Percentiles rank a stretch among this genome's conserved stretches.
Evolutionary conservation across 768 basidiomycete genomes (phyloP).

Genomic region (Sporobolomyces pararoseus): DNA sequence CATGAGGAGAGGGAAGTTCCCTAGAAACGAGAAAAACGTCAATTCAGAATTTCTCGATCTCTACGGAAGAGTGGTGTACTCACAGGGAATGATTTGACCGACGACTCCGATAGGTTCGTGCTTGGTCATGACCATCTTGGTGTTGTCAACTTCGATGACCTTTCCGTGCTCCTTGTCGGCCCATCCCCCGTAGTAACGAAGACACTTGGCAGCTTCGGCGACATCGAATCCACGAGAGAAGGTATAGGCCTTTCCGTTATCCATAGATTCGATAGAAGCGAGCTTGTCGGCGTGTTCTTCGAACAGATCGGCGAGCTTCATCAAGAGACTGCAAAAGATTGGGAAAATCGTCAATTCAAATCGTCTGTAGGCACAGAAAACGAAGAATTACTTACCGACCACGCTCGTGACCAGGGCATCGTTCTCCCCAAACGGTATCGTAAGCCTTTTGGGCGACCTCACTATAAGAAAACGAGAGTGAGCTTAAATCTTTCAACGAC

Average conservation of each 20-base stretch:
- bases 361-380: too few relatives aligned
- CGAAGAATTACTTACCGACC: constrained; percentile 47
- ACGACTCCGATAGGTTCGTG: constrained; percentile 61
- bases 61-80: constrained; percentile 52
- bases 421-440: constrained; percentile 67
- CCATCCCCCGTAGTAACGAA: constrained; percentile 78
- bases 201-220: constrained; percentile 46
- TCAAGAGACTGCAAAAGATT: constrained; percentile 48
- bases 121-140: constrained; percentile 64
- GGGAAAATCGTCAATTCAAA: neutral
- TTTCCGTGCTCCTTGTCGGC: constrained; percentile 74
- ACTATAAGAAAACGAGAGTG: neutral
- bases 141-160: constrained; percentile 61
- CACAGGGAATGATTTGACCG: constrained; percentile 63
- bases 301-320: constrained; percentile 64
- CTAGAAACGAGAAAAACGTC: constrained; percentile 21
- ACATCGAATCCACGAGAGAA: constrained; percentile 50
- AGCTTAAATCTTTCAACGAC: neutral
- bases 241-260: constrained; percentile 61
- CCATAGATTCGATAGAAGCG: constrained; percentile 65
- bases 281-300: constrained; percentile 62
- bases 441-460: constrained; percentile 62
- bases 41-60: neutral
- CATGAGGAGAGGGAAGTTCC: constrained; percentile 55
- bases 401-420: constrained; percentile 57